These are phyloP conservation scores for Solidago caesia DNA, from an alignment of 129 eudicot genomes.

Conservation along the genomic window DNA sequence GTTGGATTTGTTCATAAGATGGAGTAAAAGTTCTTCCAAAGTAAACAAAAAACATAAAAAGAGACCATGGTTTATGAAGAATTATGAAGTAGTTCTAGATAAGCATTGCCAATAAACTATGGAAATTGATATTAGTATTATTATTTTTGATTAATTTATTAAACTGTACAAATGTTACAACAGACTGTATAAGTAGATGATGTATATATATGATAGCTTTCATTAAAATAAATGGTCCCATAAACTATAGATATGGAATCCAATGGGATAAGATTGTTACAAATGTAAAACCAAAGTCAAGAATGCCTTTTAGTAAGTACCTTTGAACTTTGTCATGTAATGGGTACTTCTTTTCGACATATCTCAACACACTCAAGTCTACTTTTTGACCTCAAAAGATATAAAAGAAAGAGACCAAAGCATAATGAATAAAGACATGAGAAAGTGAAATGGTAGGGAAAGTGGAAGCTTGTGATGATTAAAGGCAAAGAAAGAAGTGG, in stretches of 20 bases:
- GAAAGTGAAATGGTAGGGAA: conserved; percentile 39
- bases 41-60: background rate
- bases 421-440: conserved; percentile 41
- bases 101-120: background rate
- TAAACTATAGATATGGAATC: conserved; percentile 17
- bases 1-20: conserved; percentile 4
- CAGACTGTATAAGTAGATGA: too few relatives aligned
- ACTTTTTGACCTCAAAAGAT: conserved; percentile 43
- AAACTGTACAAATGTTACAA: too few relatives aligned
- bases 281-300: conserved; percentile 32
- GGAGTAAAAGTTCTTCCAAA: conserved; percentile 6
- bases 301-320: conserved; percentile 29
- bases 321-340: conserved; percentile 40
- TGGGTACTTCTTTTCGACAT: conserved; percentile 35
- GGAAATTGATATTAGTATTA: too few relatives aligned
- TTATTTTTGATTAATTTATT: too few relatives aligned
- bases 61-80: conserved; percentile 4
- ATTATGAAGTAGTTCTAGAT: conserved; percentile 13
- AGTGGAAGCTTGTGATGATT: conserved; percentile 48
- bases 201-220: too few relatives aligned
- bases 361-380: conserved; percentile 37
- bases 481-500: conserved; percentile 34
- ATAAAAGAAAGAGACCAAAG: conserved; percentile 38
- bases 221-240: too few relatives aligned
- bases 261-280: conserved; percentile 24